A percentile compares a stretch with the other conserved stretches of the same genome.
These are phyloP conservation scores for Rhizopus delemar DNA, from an alignment of 371 early-diverging fungal genomes.

Conservation along the genomic window DNA sequence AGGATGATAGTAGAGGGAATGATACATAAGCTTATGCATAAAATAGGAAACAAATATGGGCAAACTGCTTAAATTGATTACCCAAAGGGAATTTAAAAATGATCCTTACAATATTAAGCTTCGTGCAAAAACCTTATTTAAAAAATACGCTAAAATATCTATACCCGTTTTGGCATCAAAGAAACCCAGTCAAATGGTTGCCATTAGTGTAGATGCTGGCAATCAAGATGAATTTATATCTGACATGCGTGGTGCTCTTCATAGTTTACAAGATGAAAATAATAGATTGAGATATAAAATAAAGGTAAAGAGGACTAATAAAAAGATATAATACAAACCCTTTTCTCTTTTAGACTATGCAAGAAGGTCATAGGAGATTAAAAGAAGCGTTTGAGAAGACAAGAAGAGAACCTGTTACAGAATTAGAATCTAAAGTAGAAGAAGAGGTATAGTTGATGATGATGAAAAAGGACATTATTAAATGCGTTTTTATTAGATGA, in stretches of 20 bases:
- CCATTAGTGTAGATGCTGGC: slow-evolving; percentile 38
- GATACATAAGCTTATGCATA: background rate
- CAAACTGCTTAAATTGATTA: slow-evolving; percentile 44
- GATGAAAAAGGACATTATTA: background rate
- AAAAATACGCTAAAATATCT: slow-evolving; percentile 37
- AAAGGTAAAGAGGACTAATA: slow-evolving; percentile 18
- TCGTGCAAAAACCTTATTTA: slow-evolving; percentile 35
- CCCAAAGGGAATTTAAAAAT: slow-evolving; percentile 34
- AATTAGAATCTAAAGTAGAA: slow-evolving; percentile 2
- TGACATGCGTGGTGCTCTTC: slow-evolving; percentile 43
- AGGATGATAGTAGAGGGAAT: background rate
- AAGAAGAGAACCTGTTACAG: slow-evolving; percentile 1
- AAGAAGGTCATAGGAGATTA: slow-evolving; percentile 38
- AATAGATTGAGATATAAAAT: slow-evolving; percentile 33
- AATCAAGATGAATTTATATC: slow-evolving; percentile 42
- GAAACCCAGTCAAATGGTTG: slow-evolving; percentile 22
- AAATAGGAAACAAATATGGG: slow-evolving; percentile 53
- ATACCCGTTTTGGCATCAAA: slow-evolving; percentile 36
- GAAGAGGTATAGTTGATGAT: background rate
- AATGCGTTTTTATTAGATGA: slow-evolving; percentile 1
- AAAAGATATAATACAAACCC: background rate
- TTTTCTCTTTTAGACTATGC: slow-evolving; percentile 26
- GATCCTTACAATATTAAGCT: slow-evolving; percentile 36
- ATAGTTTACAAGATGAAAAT: slow-evolving; percentile 42
- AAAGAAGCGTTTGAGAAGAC: slow-evolving; percentile 43